Percentiles rank a stretch among this genome's conserved stretches.
Conservation (phyloP, 2,329 filamentous ascomycete genomes). For the Shiraia sp. region DNA sequence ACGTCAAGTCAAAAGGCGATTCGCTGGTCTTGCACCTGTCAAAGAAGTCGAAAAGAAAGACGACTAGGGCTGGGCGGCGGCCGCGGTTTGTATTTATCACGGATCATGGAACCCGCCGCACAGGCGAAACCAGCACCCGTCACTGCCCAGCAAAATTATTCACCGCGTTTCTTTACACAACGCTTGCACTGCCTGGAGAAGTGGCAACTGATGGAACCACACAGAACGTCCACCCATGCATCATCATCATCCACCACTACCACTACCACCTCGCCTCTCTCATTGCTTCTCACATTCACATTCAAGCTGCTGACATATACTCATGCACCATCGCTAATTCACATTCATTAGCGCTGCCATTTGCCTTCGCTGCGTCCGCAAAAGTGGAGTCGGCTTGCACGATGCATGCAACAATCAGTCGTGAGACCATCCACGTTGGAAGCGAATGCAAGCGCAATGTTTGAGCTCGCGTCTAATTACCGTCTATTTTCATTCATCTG, state of each 20-base stretch:
- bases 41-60: slow-evolving; percentile 1
- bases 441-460: slow-evolving; percentile 12
- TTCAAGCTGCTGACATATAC: slow-evolving; percentile 2
- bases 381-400: slow-evolving; percentile 12
- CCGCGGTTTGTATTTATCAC: slow-evolving; percentile 27
- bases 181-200: slow-evolving; percentile 4
- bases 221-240: slow-evolving; percentile 15
- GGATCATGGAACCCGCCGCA: slow-evolving; percentile 18
- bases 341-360: slow-evolving; percentile 15
- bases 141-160: slow-evolving; percentile 34
- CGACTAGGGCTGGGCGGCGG: slow-evolving; percentile 15
- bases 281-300: too few relatives aligned
- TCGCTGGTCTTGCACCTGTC: too few relatives aligned
- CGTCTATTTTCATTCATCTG: slow-evolving; percentile 17
- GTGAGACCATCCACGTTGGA: slow-evolving; percentile 24
- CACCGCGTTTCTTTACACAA: slow-evolving; percentile 30
- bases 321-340: slow-evolving; percentile 16
- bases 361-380: slow-evolving; percentile 8
- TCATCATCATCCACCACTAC: too few relatives aligned
- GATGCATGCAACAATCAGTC: slow-evolving; percentile 17
- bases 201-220: slow-evolving; percentile 38
- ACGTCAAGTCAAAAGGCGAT: background rate
- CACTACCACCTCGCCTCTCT: too few relatives aligned
- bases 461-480: slow-evolving; percentile 18
- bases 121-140: slow-evolving; percentile 23